Evolutionary conservation across 768 basidiomycete species (phyloP).

Genomic region (Psilocybe cyanescens): DNA sequence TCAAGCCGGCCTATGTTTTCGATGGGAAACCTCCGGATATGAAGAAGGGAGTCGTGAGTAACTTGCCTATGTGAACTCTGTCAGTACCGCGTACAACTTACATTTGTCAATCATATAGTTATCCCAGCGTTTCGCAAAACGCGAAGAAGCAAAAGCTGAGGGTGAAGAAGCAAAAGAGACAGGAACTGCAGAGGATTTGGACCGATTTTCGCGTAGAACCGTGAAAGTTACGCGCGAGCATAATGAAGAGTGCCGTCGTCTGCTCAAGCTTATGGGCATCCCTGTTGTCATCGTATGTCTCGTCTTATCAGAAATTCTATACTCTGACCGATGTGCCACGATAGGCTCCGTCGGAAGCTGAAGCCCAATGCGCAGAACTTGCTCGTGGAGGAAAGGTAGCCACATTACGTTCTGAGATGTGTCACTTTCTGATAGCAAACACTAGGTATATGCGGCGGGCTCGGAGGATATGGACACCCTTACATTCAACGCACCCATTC

Average conservation of each 20-base stretch:
- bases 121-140: slow-evolving; percentile 90
- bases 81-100: slow-evolving; percentile 1
- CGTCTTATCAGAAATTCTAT: neutral
- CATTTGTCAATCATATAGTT: slow-evolving; percentile 54
- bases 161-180: slow-evolving; percentile 97
- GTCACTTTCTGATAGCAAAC: neutral
- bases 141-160: slow-evolving; percentile 93
- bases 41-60: slow-evolving; percentile 93
- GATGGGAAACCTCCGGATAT: slow-evolving; percentile 98
- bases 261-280: slow-evolving; percentile 95
- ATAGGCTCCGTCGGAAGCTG: slow-evolving; percentile 97
- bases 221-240: slow-evolving; percentile 96
- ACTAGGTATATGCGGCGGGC: slow-evolving; percentile 94
- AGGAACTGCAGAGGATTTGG: slow-evolving; percentile 92
- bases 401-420: neutral
- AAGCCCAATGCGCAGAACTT: slow-evolving; percentile 98
- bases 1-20: slow-evolving; percentile 98
- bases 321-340: neutral
- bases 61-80: neutral
- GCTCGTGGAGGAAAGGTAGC: slow-evolving; percentile 91
- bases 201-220: slow-evolving; percentile 85
- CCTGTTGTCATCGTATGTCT: slow-evolving; percentile 84
- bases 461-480: slow-evolving; percentile 99
- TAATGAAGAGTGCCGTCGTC: slow-evolving; percentile 90
- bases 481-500: slow-evolving; percentile 90